Conservation (phyloP, 352 stramenopile species). For the Pythium dissimile region DNA sequence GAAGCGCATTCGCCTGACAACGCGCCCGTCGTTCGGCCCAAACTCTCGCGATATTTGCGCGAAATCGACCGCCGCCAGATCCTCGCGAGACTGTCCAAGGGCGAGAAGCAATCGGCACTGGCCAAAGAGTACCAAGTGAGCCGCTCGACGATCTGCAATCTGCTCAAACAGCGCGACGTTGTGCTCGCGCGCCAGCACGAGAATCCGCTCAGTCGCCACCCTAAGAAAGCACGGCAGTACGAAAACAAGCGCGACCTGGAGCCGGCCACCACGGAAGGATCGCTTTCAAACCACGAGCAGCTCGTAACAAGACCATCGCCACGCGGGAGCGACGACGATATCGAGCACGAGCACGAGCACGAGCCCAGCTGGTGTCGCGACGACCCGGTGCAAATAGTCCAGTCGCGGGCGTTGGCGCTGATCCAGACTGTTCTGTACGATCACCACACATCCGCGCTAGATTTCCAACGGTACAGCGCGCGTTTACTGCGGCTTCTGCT, state of each 20-base stretch:
- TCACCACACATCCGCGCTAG: background rate
- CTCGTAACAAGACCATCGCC: background rate
- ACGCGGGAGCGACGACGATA: background rate
- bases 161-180: conserved; percentile 51
- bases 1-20: no score
- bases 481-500: background rate
- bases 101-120: conserved; percentile 52
- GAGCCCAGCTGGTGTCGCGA: no score
- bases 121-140: conserved; percentile 60
- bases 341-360: no score
- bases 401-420: background rate
- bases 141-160: conserved; percentile 54
- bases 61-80: conserved; percentile 58
- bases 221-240: conserved; percentile 37
- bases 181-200: conserved; percentile 39
- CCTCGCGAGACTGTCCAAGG: conserved; percentile 36
- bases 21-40: no score
- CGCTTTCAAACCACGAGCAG: no score
- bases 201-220: conserved; percentile 52
- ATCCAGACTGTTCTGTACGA: background rate
- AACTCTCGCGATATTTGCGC: conserved; percentile 45
- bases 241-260: background rate
- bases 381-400: background rate
- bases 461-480: background rate
- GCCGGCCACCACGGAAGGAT: background rate